Conservation (phyloP, 1,284 basidiomycete species). For the Caloboletus firmus region DNA sequence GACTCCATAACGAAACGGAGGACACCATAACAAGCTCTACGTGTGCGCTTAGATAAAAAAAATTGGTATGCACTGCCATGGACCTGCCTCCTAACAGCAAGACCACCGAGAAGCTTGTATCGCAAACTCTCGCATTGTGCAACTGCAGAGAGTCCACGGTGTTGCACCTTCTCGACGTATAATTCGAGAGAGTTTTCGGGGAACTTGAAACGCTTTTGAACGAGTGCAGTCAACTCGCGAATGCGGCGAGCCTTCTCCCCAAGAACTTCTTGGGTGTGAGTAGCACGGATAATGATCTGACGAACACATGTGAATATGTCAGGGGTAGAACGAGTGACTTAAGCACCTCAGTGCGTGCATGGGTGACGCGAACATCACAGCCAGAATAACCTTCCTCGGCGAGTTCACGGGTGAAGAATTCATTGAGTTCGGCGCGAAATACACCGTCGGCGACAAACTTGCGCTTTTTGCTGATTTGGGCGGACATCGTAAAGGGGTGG, state of each 20-base stretch:
- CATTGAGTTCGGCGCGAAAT: conserved; percentile 97
- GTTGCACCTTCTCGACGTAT: conserved; percentile 99
- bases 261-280: conserved; percentile 99
- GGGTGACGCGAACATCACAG: conserved; percentile 99
- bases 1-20: conserved; percentile 99
- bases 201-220: conserved; percentile 99
- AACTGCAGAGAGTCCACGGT: conserved; percentile 97
- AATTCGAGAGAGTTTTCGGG: conserved; percentile 98
- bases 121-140: conserved; percentile 98
- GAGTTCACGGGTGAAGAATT: conserved; percentile 99
- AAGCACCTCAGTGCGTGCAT: conserved; percentile 92
- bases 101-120: conserved; percentile 99
- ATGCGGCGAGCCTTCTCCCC: conserved; percentile 99
- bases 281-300: conserved; percentile 99
- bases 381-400: conserved; percentile 99
- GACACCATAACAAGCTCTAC: conserved; percentile 98
- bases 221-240: conserved; percentile 96
- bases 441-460: conserved; percentile 99
- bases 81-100: conserved; percentile 90
- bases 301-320: conserved; percentile 2
- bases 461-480: conserved; percentile 93
- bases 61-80: conserved; percentile 17
- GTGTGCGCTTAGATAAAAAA: conserved; percentile 2
- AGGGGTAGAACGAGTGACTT: conserved; percentile 1
- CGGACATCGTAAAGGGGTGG: conserved; percentile 55